Base-by-base conservation (phyloP, 2,329 filamentous ascomycete species). In the Aotearoamyces nothofagi region DNA sequence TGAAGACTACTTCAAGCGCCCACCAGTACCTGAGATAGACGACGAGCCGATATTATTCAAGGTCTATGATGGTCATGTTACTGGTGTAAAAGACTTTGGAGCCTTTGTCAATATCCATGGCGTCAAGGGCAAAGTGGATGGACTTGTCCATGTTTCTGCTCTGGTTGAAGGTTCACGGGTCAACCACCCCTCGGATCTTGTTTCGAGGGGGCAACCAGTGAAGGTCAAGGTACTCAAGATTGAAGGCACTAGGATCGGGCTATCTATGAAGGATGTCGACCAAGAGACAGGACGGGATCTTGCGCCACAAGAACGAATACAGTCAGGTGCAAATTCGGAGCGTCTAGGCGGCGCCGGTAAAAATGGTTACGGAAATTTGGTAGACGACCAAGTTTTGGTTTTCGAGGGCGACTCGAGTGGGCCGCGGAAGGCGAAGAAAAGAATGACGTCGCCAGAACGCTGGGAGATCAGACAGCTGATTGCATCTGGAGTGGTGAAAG, bases 391-490 rank as follows among this genome's bases (percentile, higher is more conserved):
- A 26, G 64, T 77, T 1, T 68, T 73, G 2, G 65, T 78, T 9
- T 69, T 82, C 34, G 73, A 80, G 43, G 62, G 60, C 23, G 63
- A 69, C 22, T 63, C 63, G 16, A 26, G 41, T 26, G 60, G 61
- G 22, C 63, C 61, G 1, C 58, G 63, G 39, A 67, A 63, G 25
- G 77, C 77, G 31, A 83, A 81, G 51, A 98, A 98, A 59, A 69
- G 90, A 29, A 77, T 96, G 76, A 96, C 87, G 0, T 94, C 87
- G 9, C 90, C 90, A 1, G 90, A 98, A 50, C 64, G 90, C 47
- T 98, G 90, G 87, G 90, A 98, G 51, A 94, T 98, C 37, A 74
- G 87, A 37, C 90, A 98, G 48, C 63, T 98, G 29, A 96, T 98
- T 46, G 84, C 87, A 3, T 93, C 90, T 4, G 90, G 92, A 25